Evolutionary conservation across 2,329 filamentous ascomycete genomes (phyloP).

Genomic region (Ceratocystis diversiconidia): DNA sequence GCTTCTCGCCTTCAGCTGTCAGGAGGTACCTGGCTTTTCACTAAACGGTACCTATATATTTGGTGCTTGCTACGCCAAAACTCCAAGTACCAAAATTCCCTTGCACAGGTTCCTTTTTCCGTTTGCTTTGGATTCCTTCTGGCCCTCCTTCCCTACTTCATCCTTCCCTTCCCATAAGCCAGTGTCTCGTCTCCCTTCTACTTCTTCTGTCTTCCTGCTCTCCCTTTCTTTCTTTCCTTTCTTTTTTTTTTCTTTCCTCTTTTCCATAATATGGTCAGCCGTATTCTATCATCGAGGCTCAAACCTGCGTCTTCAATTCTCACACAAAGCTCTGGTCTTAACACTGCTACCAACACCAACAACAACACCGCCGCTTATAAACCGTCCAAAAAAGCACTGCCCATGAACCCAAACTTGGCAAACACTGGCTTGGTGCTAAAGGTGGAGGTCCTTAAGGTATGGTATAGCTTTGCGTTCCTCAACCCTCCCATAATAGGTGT

Average conservation of each 20-base stretch:
- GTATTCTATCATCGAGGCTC: slow-evolving; percentile 42
- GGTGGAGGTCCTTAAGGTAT: slow-evolving; percentile 38
- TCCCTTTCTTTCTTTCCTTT: slow-evolving; percentile 13
- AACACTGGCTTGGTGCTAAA: slow-evolving; percentile 39
- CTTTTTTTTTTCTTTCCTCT: slow-evolving; percentile 10
- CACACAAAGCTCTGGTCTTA: slow-evolving; percentile 35
- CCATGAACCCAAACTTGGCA: slow-evolving; percentile 33
- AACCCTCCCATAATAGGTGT: not conserved
- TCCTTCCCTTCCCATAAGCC: not conserved
- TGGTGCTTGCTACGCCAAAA: not conserved
- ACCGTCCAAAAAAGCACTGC: slow-evolving; percentile 9
- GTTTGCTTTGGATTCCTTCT: slow-evolving; percentile 1
- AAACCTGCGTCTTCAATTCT: slow-evolving; percentile 28
- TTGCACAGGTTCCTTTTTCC: slow-evolving; percentile 2
- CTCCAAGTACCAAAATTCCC: not conserved
- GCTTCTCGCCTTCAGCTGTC: not conserved
- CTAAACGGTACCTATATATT: not conserved
- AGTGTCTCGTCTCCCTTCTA: slow-evolving; percentile 1
- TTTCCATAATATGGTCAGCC: slow-evolving; percentile 32
- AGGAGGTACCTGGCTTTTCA: not conserved
- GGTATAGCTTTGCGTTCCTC: slow-evolving; percentile 1
- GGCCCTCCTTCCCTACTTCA: not conserved
- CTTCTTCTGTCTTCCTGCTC: slow-evolving; percentile 8
- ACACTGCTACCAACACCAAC: not conserved
- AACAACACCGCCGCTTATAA: not conserved